Evolutionary conservation across 1,284 basidiomycete species (phyloP).

Genomic region (Boletus smithii): DNA sequence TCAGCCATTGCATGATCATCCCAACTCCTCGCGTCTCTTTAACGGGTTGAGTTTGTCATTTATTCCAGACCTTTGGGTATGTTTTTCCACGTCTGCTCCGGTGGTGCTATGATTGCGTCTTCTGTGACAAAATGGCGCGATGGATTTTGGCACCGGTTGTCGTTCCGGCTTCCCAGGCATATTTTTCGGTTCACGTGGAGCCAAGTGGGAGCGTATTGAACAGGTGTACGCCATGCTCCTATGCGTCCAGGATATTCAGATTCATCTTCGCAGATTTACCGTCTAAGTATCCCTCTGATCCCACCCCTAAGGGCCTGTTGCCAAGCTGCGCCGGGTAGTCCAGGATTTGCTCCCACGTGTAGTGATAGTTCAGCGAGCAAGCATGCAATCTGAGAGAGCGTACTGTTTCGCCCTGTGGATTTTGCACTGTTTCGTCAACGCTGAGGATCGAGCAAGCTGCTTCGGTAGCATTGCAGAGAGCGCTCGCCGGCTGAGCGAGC

Average conservation of each 20-base stretch:
- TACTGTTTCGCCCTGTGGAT: slow-evolving; percentile 88
- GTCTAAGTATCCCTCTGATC: slow-evolving; percentile 72
- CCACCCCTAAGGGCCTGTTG: slow-evolving; percentile 80
- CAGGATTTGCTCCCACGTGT: slow-evolving; percentile 61
- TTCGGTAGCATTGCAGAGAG: slow-evolving; percentile 91
- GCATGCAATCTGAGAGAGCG: too few relatives aligned
- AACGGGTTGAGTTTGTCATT: too few relatives aligned
- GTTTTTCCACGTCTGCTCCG: too few relatives aligned
- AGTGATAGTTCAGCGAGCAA: slow-evolving; percentile 6
- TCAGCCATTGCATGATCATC: too few relatives aligned
- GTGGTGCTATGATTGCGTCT: too few relatives aligned
- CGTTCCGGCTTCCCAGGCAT: neutral
- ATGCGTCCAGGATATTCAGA: too few relatives aligned
- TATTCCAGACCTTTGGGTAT: too few relatives aligned
- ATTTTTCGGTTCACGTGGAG: too few relatives aligned
- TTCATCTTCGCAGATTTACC: slow-evolving; percentile 43
- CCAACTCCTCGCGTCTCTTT: too few relatives aligned
- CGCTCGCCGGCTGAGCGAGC: slow-evolving; percentile 90
- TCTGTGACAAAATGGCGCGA: too few relatives aligned
- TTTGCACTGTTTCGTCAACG: slow-evolving; percentile 92
- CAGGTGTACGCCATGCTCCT: slow-evolving; percentile 20
- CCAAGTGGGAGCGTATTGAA: slow-evolving; percentile 14
- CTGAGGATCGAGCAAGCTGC: slow-evolving; percentile 94
- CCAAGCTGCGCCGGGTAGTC: slow-evolving; percentile 82
- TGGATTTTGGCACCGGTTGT: too few relatives aligned